Base-by-base conservation (phyloP, 192 early-diverging fungal species). In the Irineochytrium annulatum region DNA sequence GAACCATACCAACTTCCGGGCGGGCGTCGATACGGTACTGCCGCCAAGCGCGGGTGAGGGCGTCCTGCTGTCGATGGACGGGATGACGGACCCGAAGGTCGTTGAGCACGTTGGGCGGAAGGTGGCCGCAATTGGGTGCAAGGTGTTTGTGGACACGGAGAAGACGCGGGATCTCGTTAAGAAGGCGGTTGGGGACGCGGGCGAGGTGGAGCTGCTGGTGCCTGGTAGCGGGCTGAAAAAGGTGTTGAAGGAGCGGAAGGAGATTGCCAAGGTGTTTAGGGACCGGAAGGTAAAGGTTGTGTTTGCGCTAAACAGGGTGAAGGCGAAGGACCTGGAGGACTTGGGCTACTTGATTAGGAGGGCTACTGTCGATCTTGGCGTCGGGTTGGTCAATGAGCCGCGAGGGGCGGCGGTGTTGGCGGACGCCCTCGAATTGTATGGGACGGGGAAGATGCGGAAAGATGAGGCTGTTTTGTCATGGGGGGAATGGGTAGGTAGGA, bases 1-100 rank as follows among this genome's bases (percentile, higher is more conserved):
- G 39, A 93, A 92, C 63, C 82, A 84, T 57, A 94, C 93, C 74
- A 91, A 88, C 52, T 94, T 97, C 81, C 86, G 88, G 48, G 41
- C 43, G 19, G n/a, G n/a, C n/a, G n/a, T n/a, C n/a, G n/a, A n/a
- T n/a, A n/a, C n/a, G n/a, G n/a, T n/a, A n/a, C 63, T 99, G 27
- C 96, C 96, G 0, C 59, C 71, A 13, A 69, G 74, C 0, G 68
- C 65, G n/a, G 82, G 84, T 34, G 60, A 79, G 16, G 77, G 83
- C 56, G 81, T 92, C 22, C 67, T 96, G 55, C 62, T 95, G 37
- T 77, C 56, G 1, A 34, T 44, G 22, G 78, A 97, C 68, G 75
- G 82, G 13, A 72, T 91, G 31, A 91, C 91, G 3, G 77, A 91
- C 52, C 55, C 69, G 1, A 68, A 68, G 0, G 92, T 95, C 59